phyloP scores from a whole-genome alignment of 768 basidiomycete genomes.

The Asterophora lycoperdoides region DNA sequence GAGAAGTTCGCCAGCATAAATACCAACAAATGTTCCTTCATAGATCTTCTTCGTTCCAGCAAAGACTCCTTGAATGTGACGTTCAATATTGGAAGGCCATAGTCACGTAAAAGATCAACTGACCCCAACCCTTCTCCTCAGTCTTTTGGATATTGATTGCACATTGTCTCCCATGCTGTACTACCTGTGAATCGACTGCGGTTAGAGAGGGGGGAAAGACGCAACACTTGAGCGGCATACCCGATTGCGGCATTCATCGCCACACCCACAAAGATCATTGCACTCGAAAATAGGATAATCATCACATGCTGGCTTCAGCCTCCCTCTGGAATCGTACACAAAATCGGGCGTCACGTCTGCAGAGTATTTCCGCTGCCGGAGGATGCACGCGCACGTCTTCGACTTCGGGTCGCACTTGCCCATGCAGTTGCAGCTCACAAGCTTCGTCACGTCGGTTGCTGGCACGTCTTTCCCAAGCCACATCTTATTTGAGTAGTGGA shows the following conservation, averaged over 20 bases:
- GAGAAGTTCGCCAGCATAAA: conserved; percentile 83
- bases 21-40: conserved; percentile 68
- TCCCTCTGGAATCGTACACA: conserved; percentile 60
- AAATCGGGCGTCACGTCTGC: conserved; percentile 45
- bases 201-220: background rate
- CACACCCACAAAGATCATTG: conserved; percentile 76
- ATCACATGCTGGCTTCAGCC: conserved; percentile 34
- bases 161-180: conserved; percentile 71
- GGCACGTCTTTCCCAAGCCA: conserved; percentile 70
- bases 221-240: conserved; percentile 36
- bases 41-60: conserved; percentile 61
- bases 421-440: conserved; percentile 70
- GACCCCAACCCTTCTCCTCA: conserved; percentile 81
- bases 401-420: conserved; percentile 74
- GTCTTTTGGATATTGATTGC: conserved; percentile 68
- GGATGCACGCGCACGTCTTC: conserved; percentile 67
- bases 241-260: conserved; percentile 76
- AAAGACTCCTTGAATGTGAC: conserved; percentile 56
- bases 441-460: conserved; percentile 50
- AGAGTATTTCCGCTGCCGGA: conserved; percentile 45
- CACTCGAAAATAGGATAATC: conserved; percentile 81
- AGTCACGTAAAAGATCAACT: conserved; percentile 14
- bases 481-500: conserved; percentile 80
- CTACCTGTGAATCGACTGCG: conserved; percentile 48
- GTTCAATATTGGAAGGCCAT: conserved; percentile 1